Evolutionary conservation across 306 rosid genomes (phyloP), one percentile per base, ranked within the genome.

Genomic region (Rosa lucieae): DNA sequence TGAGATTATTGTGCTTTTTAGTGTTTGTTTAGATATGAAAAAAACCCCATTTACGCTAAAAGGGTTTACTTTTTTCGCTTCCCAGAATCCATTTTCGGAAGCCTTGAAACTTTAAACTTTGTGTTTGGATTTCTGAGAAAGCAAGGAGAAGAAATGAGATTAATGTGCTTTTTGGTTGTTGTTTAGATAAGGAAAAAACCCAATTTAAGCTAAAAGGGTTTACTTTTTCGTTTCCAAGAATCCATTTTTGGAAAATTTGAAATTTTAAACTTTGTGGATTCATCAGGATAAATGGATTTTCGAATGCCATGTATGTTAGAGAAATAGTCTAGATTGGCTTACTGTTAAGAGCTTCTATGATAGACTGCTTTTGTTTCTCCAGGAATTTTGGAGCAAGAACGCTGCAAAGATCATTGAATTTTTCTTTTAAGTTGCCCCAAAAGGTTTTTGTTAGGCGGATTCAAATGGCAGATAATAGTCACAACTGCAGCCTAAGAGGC

Each of bases 371-470:
- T 77, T 74, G 48, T 62, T 78, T 67, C 61, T 72, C 48, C 65
- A 84, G 84, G 84, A 82, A 72, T 48, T 82, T 81, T 77, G 84
- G 86, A 66, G 80, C 17, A 9, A 35, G 63, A 23, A 52, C 67
- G n/a, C 76, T 37, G 18, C 62, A 18, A 72, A 84, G 80, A 62
- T 73, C 78, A 7, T 76, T 73, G 43, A 20, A 55, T 72, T 52
- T 56, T 75, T 72, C 18, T 4, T 62, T 59, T n/a, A 49, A 78
- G 26, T 49, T 58, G 76, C 2, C 78, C 12, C 53, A 1, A 39
- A 84, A 81, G 32, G 67, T 49, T 73, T 66, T 71, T 23, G 2
- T 67, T 9, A 67, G 82, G 48, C 70, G 43, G 37, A 67, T 79
- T 42, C 78, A n/a, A 48, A 87, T 84, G 88, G 81, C 48, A 20